Base-by-base conservation (phyloP, 2,329 filamentous ascomycete species). In the Teratosphaeria nubilosa region DNA sequence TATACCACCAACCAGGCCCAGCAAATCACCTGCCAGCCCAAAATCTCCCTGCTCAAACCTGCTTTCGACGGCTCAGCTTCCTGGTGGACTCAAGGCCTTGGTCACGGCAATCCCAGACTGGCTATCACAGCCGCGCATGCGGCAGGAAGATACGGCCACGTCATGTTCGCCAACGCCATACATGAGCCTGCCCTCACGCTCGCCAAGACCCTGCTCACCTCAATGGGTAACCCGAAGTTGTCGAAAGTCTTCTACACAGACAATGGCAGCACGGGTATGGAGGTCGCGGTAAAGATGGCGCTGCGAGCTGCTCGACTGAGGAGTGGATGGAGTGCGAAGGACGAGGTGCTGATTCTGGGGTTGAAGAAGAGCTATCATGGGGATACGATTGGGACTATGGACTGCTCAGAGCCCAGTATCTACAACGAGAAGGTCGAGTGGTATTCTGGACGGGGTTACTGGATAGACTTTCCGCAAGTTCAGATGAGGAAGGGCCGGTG, bases 41-140 rank as follows among this genome's bases (percentile, higher is more conserved):
- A 56, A 9, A 56, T n/a, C 48, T 60, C 58, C 54, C 66, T 51
- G 7, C 50, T 59, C 37, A 63, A 30, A 52, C 80, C 88, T 0
- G 86, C 87, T 0, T 91, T 94, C 57, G 90, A 95, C 65, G 90
- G 86, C 2, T 94, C 89, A 0, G 89, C 89, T 0, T 92, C 88
- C 0, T 95, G 90, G 90, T 95, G 90, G 90, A 95, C 90, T 0
- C 90, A 95, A 72, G 90, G 90, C 1, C 79, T 95, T 0, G 90
- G 90, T 1, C 90, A 95, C 63, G 87, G 85, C 5, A 91, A 89
- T 64, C 82, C 88, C 0, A 75, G 79, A 0, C 77, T 95, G 0
- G 82, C 88, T 0, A 80, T 94, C 1, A 84, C 87, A 0, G 88
- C 89, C 1, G 87, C 90, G 0, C 86, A 94, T 67, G 89, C 90